Evolutionary conservation across 208 protist species (phyloP).

Genomic region (Trypanosoma boissoni): DNA sequence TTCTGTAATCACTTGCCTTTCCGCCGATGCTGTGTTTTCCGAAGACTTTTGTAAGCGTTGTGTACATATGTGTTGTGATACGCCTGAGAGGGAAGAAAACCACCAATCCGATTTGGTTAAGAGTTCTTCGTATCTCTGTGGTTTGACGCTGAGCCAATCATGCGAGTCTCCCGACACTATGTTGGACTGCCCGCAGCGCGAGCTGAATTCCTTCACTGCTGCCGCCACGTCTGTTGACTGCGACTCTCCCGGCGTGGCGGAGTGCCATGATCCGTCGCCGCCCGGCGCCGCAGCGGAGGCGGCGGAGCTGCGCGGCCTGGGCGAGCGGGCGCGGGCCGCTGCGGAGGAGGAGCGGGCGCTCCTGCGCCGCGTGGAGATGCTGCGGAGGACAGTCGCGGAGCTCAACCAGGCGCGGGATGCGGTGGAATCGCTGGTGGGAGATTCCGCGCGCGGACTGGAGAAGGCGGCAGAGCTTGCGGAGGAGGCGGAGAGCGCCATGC

Average conservation of each 20-base stretch:
- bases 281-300: background rate
- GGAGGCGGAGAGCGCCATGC: conserved; percentile 29
- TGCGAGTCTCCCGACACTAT: too few relatives aligned
- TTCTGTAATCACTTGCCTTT: background rate
- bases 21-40: too few relatives aligned
- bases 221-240: too few relatives aligned
- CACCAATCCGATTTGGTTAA: too few relatives aligned
- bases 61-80: too few relatives aligned
- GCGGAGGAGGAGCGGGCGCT: background rate
- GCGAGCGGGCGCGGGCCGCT: background rate
- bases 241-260: too few relatives aligned
- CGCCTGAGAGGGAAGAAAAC: too few relatives aligned
- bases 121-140: too few relatives aligned
- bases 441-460: conserved; percentile 20
- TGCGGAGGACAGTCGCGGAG: background rate
- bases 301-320: background rate
- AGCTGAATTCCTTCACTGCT: too few relatives aligned
- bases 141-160: too few relatives aligned
- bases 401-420: conserved; percentile 6
- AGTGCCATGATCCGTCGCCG: background rate
- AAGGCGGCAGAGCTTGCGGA: conserved; percentile 18
- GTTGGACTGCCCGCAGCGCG: too few relatives aligned
- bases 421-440: conserved; percentile 9
- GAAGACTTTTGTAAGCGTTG: too few relatives aligned
- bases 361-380: background rate